Evolutionary conservation across 2,329 filamentous ascomycete species (phyloP).

Genomic region (Aspergillus viridinutans): DNA sequence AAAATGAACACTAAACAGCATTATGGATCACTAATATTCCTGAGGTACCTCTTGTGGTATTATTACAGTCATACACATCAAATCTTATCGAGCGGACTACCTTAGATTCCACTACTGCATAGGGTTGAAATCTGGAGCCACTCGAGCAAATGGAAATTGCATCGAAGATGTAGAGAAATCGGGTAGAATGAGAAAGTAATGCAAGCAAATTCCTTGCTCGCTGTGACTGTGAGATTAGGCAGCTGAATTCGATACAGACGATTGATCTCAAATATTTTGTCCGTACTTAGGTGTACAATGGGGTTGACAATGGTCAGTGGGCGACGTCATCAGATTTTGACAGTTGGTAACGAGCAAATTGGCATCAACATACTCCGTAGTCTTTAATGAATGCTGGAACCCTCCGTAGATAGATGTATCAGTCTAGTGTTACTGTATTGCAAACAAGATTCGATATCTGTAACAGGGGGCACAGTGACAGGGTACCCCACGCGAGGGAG

Average conservation of each 20-base stretch:
- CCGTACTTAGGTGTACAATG: background rate
- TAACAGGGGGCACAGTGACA: background rate
- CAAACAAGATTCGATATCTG: background rate
- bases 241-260: conserved; percentile 2
- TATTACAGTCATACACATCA: background rate
- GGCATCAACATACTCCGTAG: too few species aligned
- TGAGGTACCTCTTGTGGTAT: background rate
- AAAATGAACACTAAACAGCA: background rate
- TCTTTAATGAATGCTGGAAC: background rate
- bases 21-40: background rate
- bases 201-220: conserved; percentile 13
- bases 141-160: conserved; percentile 15
- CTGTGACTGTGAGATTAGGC: conserved; percentile 1
- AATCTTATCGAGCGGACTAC: background rate
- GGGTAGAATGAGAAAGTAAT: conserved; percentile 11
- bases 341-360: background rate
- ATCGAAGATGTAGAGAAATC: conserved; percentile 11
- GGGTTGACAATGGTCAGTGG: background rate
- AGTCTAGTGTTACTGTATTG: background rate
- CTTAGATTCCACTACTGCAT: background rate
- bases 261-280: conserved; percentile 1
- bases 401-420: background rate
- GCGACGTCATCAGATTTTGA: conserved; percentile 19
- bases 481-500: background rate
- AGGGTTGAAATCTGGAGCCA: conserved; percentile 21